Conservation (phyloP, 352 stramenopile genomes). For the Pythium vanterpoolii region DNA sequence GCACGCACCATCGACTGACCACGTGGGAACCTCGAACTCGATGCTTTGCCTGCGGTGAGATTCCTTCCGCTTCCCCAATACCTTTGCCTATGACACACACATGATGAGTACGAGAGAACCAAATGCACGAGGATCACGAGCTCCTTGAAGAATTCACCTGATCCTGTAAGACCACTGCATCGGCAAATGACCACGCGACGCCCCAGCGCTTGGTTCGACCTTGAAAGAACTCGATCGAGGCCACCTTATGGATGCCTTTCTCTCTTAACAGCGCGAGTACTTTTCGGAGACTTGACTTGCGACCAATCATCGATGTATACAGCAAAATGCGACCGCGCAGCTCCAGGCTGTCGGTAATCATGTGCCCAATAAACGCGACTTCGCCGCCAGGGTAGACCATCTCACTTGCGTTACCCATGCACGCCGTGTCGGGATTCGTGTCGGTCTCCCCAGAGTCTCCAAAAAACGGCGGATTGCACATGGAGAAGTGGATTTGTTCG, state of each 20-base stretch:
- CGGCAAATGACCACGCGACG: conserved; percentile 90
- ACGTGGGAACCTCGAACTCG: conserved; percentile 41
- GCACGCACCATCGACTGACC: conserved; percentile 9
- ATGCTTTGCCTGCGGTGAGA: conserved; percentile 51
- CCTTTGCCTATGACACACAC: conserved; percentile 40
- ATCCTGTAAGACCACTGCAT: conserved; percentile 25
- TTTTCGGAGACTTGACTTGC: conserved; percentile 89
- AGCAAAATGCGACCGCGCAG: conserved; percentile 80
- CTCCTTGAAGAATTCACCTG: conserved; percentile 24
- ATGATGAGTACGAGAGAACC: background rate
- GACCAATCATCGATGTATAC: conserved; percentile 94
- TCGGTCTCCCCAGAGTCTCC: conserved; percentile 73
- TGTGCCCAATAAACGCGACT: conserved; percentile 90
- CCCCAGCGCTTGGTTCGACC: conserved; percentile 92
- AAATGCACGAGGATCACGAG: too few species aligned
- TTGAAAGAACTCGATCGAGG: conserved; percentile 94
- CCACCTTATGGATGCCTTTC: conserved; percentile 61
- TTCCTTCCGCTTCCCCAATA: conserved; percentile 84
- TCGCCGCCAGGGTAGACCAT: conserved; percentile 92
- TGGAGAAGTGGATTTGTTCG: conserved; percentile 86
- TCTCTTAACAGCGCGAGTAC: conserved; percentile 83
- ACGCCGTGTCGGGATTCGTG: conserved; percentile 68
- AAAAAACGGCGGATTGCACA: conserved; percentile 98
- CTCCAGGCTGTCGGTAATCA: conserved; percentile 90
- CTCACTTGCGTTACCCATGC: conserved; percentile 71